Evolutionary conservation across 2,329 filamentous ascomycete species (phyloP), one percentile per base, ranked within the genome.

Genomic region (Didymella lethalis): DNA sequence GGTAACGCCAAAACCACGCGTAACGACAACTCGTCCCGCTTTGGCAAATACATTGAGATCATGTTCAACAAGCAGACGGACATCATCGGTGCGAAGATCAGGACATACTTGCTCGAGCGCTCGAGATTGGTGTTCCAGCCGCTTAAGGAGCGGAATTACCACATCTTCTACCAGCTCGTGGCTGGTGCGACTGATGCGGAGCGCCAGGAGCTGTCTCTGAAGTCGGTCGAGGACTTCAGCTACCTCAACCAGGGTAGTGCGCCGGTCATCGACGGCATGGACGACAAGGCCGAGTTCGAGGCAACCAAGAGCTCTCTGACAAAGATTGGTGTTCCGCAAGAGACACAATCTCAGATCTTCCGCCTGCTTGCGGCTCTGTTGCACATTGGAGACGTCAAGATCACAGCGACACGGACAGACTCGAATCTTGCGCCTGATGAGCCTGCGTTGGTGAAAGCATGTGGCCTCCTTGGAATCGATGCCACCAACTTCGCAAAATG

Each of bases 11-110:
- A 99, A 82, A 99, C 95, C n/a, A 99, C 95, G 11, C 87, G 95
- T 77, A 99, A 99, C 81, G 95, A 99, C 81, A 99, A 99, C 81
- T 99, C 95, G 44, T 99, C 95, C 41, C 88, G 95, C 73, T 99
- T 99, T 79, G 95, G 95, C 78, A 99, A 99, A 84, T 99, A 99
- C 79, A 98, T 99, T 71, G 95, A 99, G 82, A 99, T 99, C 76
- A 94, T 98, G 92, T 99, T 99, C 78, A 93, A 98, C 80, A 87
- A 92, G 64, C 87, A 90, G 72, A 97, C 92, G 63, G 95, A 96
- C 77, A 99, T 99, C 71, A 97, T 98, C 74, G 95, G 95, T 68
- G 95, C 95, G 56, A 96, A 96, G 82, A 99, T 99, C 75, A 87
- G 95, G 70, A 97, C 93, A 55, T 99, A 99, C 75, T 84, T 99